Conservation (phyloP, 768 basidiomycete species). For the Brasilioporus rufonigricans region DNA sequence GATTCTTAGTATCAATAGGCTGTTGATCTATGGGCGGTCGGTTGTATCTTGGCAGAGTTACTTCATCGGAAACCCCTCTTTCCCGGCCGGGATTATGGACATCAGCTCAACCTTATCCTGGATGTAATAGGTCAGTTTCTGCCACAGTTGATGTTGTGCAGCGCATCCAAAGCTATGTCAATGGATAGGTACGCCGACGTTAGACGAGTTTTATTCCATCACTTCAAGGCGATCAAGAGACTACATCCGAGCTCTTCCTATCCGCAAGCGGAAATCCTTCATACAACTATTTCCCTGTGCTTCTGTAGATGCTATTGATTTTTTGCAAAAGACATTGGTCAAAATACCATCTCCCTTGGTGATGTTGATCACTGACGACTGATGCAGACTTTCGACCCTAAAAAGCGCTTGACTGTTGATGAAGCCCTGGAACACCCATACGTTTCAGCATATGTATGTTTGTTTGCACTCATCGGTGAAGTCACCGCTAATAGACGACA, state of each 20-base stretch:
- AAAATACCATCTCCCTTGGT: slow-evolving; percentile 27
- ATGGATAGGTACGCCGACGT: slow-evolving; percentile 66
- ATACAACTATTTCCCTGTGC: slow-evolving; percentile 74
- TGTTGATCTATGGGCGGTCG: slow-evolving; percentile 76
- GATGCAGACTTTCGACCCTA: slow-evolving; percentile 78
- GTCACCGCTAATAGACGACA: background rate
- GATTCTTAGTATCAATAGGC: slow-evolving; percentile 35
- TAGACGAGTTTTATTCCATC: slow-evolving; percentile 91
- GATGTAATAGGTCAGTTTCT: slow-evolving; percentile 67
- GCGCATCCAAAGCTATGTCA: slow-evolving; percentile 8
- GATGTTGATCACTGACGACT: slow-evolving; percentile 12
- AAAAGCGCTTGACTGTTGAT: slow-evolving; percentile 79
- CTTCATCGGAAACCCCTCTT: slow-evolving; percentile 79
- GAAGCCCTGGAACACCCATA: slow-evolving; percentile 84
- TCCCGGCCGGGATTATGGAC: slow-evolving; percentile 84
- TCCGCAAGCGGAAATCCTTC: slow-evolving; percentile 74
- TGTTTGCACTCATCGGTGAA: background rate
- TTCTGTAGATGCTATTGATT: slow-evolving; percentile 68
- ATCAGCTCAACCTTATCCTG: slow-evolving; percentile 85
- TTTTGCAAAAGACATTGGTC: slow-evolving; percentile 69
- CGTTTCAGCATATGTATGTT: slow-evolving; percentile 67
- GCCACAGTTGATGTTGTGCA: slow-evolving; percentile 5
- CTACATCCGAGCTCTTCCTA: slow-evolving; percentile 84
- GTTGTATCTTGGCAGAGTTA: slow-evolving; percentile 80
- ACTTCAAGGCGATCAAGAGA: slow-evolving; percentile 81